Base-by-base conservation (phyloP, 2,329 filamentous ascomycete species). In the Ophiocordyceps australis region DNA sequence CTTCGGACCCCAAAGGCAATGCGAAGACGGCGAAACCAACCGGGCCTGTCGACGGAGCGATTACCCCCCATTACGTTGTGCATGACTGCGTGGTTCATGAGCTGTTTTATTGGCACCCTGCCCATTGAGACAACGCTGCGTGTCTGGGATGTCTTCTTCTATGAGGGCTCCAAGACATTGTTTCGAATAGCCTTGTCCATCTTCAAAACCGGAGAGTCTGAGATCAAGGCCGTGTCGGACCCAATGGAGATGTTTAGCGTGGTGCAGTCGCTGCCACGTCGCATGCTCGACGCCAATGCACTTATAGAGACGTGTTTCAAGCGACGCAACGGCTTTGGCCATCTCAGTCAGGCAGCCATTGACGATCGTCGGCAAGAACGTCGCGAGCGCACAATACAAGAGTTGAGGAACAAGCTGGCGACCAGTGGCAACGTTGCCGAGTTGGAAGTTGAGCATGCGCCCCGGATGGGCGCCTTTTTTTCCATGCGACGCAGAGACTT, bases 81-180 rank as follows among this genome's bases (percentile, higher is more conserved):
- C 38, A 82, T 89, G 49, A 93, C 85, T 8, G 80, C 85, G 4
- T 95, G 86, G 86, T 91, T 95, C 49, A 94, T 95, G 86, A 91
- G 80, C 25, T 79, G 89, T 39, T 94, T 89, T 48, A 89, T 94
- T 32, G 83, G 85, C 27, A 92, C 81, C 1, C 57, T 95, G 12
- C 86, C 86, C 3, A 83, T 92, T 33, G 86, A 95, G 52, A 82
- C 77, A 12, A 86, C 85, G 0, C 64, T 94, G 12, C 76, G 86
- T 7, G 81, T 94, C 2, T 95, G 86, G 86, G 86, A 95, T 39
- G 71, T 82, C 2, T 85, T 95, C 44, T 92, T 94, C 47, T 93
- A 91, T 49, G 86, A 95, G 50, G 86, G 86, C 4, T 83, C 78
- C 25, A 91, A 89, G 47, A 93, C 83, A 1, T 66, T 95, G 6